Percentiles rank a stretch among this genome's conserved stretches.
Conservation (phyloP, 139 green algal genomes). For the Chlamydomonas sp. region DNA sequence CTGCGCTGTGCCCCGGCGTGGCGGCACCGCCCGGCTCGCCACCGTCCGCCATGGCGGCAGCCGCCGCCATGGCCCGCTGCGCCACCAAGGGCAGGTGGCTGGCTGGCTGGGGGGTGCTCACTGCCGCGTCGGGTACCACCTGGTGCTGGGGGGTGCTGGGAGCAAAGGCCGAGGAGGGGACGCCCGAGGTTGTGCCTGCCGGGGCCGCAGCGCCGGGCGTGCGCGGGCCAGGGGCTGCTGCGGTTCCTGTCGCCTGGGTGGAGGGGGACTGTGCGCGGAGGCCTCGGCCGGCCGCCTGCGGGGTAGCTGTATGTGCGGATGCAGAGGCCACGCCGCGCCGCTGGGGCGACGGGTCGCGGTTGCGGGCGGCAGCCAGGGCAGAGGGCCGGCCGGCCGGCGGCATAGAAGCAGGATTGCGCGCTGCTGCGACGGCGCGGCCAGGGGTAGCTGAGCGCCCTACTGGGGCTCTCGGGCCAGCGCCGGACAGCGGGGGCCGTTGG, state of each 20-base stretch:
- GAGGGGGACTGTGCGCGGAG: neutral
- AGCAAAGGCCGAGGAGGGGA: too few species aligned
- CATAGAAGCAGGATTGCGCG: neutral
- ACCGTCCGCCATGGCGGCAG: neutral
- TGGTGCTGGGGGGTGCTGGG: too few species aligned
- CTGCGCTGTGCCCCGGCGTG: neutral
- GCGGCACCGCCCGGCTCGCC: neutral
- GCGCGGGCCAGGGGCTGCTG: too few species aligned
- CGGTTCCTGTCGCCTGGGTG: too few species aligned
- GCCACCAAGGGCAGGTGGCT: constrained; percentile 22
- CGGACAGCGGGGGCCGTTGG: too few species aligned
- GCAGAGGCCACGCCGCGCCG: neutral
- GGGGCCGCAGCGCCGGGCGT: too few species aligned
- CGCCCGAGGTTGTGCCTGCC: too few species aligned
- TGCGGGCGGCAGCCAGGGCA: neutral
- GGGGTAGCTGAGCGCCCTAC: neutral
- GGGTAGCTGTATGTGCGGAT: neutral
- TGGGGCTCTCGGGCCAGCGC: neutral
- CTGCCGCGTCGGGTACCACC: too few species aligned
- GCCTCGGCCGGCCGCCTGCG: neutral
- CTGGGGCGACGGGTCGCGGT: constrained; percentile 16
- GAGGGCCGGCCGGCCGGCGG: constrained; percentile 1
- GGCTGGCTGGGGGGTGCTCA: neutral
- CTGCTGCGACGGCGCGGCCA: neutral
- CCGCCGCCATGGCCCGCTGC: constrained; percentile 23